Evolutionary conservation across 257 asterid genomes (phyloP), one percentile per base, ranked within the genome.

Genomic region (Solanum appendiculatum): DNA sequence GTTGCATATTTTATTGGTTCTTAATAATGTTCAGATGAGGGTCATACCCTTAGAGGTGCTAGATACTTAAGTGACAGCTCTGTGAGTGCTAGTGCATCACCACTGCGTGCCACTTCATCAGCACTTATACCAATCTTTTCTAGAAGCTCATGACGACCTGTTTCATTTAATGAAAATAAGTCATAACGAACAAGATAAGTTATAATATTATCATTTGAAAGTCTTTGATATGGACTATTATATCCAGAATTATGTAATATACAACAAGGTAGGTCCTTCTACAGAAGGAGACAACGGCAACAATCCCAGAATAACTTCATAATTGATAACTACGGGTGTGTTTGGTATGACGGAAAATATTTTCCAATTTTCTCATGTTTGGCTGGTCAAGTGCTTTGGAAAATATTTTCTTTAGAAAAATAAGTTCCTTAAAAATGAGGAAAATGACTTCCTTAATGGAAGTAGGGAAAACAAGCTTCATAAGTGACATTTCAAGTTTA

Each of bases 101-200:
- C 99, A 54, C 46, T 73, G 60, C 95, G 94, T 9, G 99, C 99
- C 89, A 97, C 90, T 85, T 88, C 95, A 90, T 95, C 99, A 34
- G 98, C 97, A 89, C 56, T 91, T 69, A 95, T 12, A 54, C 98
- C 99, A 36, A 95, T 88, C 86, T 90, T 91, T 70, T 93, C 97
- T 85, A 95, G 84, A 86, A 97, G 96, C 89, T 97, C 99, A 83
- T 97, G 99, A 69, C 99, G 98, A 77, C 95, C 99, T 97, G 95
- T 91, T 88, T 86, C 88, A 86, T 36, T 44, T 70, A 64, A 56
- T 23, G 63, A 85, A 31, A 66, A 34, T 37, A 86, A 86, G 58
- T 25, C 66, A 12, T 58, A 73, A 18, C 70, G 5, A 48, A 14
- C 6, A 34, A 44, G 84, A 16, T 14, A 64, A 36, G 51, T 42